phyloP scores from a whole-genome alignment of 2,329 filamentous ascomycete species.

The Chaetothyriales sp. region DNA sequence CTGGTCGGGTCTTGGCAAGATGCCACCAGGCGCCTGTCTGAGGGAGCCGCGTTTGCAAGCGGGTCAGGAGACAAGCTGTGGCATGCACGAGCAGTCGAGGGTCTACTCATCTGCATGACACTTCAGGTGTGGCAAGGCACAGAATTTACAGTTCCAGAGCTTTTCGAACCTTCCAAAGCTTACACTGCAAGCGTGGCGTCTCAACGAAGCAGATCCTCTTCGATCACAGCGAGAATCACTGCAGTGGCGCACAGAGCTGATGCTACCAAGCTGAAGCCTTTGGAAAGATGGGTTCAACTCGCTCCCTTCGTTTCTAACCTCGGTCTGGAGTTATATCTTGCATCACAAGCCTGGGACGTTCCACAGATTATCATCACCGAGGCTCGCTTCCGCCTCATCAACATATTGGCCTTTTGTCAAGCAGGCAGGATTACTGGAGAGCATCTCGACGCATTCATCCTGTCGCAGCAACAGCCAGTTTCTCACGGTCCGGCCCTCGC shows the following conservation, averaged over 20 bases:
- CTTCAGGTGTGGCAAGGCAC: conserved; percentile 73
- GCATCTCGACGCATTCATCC: neutral
- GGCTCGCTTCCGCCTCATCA: neutral
- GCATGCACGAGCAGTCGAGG: conserved; percentile 90
- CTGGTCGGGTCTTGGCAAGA: conserved; percentile 83
- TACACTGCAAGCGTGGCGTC: conserved; percentile 1
- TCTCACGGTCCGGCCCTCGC: neutral
- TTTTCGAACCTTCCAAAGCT: conserved; percentile 2
- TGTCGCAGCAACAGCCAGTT: neutral
- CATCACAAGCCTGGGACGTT: neutral
- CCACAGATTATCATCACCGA: neutral
- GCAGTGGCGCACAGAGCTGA: conserved; percentile 11
- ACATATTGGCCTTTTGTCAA: neutral
- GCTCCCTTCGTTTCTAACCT: neutral
- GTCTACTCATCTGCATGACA: conserved; percentile 67
- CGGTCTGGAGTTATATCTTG: neutral
- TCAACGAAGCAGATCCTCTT: conserved; percentile 1
- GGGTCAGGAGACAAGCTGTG: conserved; percentile 84
- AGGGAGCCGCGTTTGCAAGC: conserved; percentile 64
- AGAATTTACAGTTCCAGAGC: conserved; percentile 44
- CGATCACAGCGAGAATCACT: conserved; percentile 36
- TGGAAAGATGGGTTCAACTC: neutral
- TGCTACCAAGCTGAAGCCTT: neutral
- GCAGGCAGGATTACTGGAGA: neutral
- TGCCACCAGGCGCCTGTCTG: conserved; percentile 67